Evolutionary conservation across 352 stramenopile species (phyloP), one percentile per base, ranked within the genome.

Genomic region (Phytophthora sp.): DNA sequence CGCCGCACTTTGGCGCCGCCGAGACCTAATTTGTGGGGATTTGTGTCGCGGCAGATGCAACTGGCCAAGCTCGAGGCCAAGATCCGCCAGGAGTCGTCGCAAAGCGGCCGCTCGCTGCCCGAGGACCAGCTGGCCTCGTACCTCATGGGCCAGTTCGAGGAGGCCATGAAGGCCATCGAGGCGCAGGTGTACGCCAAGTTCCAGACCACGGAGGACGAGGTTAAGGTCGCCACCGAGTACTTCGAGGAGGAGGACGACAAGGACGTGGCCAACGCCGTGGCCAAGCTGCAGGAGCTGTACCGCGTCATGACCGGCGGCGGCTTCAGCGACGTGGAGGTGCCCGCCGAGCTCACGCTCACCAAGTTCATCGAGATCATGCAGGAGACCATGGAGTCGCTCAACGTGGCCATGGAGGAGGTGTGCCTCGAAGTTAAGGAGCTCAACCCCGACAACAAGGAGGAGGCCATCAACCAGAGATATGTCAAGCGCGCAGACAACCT

Each of bases 331-430:
- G 87, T 94, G 6, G 87, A 95, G 39, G 84, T 95, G 13, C 87
- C 87, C 2, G 76, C 76, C 8, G 84, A 95, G 66, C 73, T 95
- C 21, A 94, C 87, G 62, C 76, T 95, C 27, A 76, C 79, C 37
- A 95, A 95, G 84, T 95, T 95, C 57, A 88, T 95, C 46, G 69
- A 80, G 69, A 95, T 95, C 76, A 95, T 95, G 87, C 84, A 95
- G 55, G 87, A 95, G 73, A 94, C 87, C 20, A 95, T 95, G 87
- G 87, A 95, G 72, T 92, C 84, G 53, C 73, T 95, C 50, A 95
- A 95, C 66, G 82, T 95, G 58, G 87, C 87, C 45, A 95, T 95
- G 87, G 87, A 95, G 61, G 83, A 93, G 54, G 84, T 95, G 31
- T 95, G 87, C 63, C 76, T 93, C 34, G 87, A 95, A 72, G 87